These are phyloP conservation scores for Phytophthora pistaciae DNA, from an alignment of 352 stramenopile genomes.

Conservation along the genomic window DNA sequence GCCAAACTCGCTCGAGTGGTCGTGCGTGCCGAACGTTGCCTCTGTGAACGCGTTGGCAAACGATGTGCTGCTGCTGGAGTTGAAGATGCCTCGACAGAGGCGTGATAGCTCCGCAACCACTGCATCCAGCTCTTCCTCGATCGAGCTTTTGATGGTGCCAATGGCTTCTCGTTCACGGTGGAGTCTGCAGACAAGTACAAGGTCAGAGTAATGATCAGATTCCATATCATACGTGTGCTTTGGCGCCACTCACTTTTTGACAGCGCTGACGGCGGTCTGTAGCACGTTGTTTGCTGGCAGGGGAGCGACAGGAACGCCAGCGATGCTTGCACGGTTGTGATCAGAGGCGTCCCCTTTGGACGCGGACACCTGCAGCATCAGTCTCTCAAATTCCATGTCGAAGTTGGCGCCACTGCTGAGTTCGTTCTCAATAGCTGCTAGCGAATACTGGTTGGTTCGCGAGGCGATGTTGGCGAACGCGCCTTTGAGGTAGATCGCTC, in stretches of 20 bases:
- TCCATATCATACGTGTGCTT: not conserved
- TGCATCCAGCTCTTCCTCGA: conserved; percentile 70
- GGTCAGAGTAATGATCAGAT: conserved; percentile 1
- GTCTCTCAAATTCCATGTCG: conserved; percentile 72
- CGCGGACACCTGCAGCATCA: conserved; percentile 45
- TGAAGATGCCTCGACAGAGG: conserved; percentile 80
- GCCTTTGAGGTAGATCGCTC: conserved; percentile 77
- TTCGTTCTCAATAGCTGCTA: conserved; percentile 75
- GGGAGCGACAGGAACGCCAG: conserved; percentile 5
- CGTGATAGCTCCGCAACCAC: conserved; percentile 71
- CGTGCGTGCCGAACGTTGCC: conserved; percentile 73
- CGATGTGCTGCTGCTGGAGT: conserved; percentile 77
- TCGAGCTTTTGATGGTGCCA: conserved; percentile 74
- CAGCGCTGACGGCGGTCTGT: conserved; percentile 60
- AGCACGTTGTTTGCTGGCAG: conserved; percentile 49
- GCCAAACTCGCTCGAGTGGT: conserved; percentile 73
- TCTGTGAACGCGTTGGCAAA: conserved; percentile 82
- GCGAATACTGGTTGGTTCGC: conserved; percentile 72
- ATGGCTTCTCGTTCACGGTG: conserved; percentile 82
- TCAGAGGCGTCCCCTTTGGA: conserved; percentile 2
- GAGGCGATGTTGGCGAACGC: conserved; percentile 70
- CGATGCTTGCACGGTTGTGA: conserved; percentile 1
- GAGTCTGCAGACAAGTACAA: conserved; percentile 46
- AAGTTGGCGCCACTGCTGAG: conserved; percentile 67
- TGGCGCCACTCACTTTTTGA: conserved; percentile 61